Conservation (phyloP, 305 asterid species). For the Coffea humblotiana region DNA sequence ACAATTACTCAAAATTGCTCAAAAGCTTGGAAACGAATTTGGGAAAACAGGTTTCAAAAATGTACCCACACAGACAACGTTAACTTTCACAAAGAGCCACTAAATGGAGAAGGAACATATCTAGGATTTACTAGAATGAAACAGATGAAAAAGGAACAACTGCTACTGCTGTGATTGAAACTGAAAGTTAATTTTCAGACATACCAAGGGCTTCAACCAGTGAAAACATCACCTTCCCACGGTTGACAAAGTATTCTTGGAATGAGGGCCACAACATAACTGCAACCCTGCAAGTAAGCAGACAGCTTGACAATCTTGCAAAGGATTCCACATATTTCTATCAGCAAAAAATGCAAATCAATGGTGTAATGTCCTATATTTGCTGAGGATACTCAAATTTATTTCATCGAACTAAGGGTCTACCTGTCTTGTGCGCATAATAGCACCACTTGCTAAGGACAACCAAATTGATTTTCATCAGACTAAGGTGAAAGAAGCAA, state of each 20-base stretch:
- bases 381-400: no score
- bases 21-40: not conserved
- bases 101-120: not conserved
- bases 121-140: no score
- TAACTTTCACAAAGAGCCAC: not conserved
- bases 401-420: no score
- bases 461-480: not conserved
- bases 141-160: not conserved
- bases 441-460: not conserved
- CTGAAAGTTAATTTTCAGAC: slow-evolving; percentile 6
- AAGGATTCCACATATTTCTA: not conserved
- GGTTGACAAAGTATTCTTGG: slow-evolving; percentile 53
- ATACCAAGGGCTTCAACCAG: slow-evolving; percentile 92
- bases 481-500: not conserved
- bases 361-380: not conserved
- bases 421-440: no score
- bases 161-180: not conserved
- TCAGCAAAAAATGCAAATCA: not conserved
- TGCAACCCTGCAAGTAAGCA: slow-evolving; percentile 64
- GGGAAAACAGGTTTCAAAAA: not conserved
- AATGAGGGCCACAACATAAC: slow-evolving; percentile 53
- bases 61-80: not conserved
- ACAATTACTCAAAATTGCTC: no score
- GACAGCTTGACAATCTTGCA: slow-evolving; percentile 6
- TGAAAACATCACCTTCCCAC: slow-evolving; percentile 58